Conservation (phyloP, 441 rosid species). For the Gossypium schwendimanii region DNA sequence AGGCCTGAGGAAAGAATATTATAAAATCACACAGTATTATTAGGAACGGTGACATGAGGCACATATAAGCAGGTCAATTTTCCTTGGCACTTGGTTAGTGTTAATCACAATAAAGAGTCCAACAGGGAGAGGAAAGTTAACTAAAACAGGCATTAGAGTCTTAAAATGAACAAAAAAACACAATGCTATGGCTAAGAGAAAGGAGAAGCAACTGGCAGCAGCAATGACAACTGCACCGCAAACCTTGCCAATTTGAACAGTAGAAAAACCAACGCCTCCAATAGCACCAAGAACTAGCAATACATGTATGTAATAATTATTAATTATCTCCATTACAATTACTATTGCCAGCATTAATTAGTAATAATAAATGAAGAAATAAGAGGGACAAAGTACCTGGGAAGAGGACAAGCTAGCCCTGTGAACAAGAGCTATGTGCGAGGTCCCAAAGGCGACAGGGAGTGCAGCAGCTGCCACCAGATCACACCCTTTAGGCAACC, state of each 20-base stretch:
- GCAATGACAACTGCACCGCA: conserved; percentile 75
- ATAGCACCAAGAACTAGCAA: conserved; percentile 94
- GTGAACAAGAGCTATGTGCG: conserved; percentile 85
- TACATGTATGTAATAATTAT: conserved; percentile 40
- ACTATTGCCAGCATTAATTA: background rate
- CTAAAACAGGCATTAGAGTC: too few species aligned
- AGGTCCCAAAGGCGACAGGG: conserved; percentile 91
- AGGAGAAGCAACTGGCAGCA: conserved; percentile 54
- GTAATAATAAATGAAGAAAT: background rate
- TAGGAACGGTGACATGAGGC: background rate
- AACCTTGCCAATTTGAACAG: conserved; percentile 86
- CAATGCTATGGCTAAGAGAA: too few species aligned
- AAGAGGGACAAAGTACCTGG: conserved; percentile 37
- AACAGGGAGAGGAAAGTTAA: too few species aligned
- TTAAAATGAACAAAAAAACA: too few species aligned
- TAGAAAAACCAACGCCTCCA: conserved; percentile 94
- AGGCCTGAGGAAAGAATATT: background rate
- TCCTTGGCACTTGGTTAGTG: background rate
- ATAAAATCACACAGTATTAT: background rate
- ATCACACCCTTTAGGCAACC: conserved; percentile 76
- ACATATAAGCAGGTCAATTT: background rate
- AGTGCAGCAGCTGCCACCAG: conserved; percentile 76
- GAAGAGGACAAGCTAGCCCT: conserved; percentile 65
- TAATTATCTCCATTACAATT: background rate
- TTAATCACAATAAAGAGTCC: too few species aligned